Evolutionary conservation across 2,329 filamentous ascomycete genomes (phyloP).

Genomic region (Byssoonygena ceratinophila): DNA sequence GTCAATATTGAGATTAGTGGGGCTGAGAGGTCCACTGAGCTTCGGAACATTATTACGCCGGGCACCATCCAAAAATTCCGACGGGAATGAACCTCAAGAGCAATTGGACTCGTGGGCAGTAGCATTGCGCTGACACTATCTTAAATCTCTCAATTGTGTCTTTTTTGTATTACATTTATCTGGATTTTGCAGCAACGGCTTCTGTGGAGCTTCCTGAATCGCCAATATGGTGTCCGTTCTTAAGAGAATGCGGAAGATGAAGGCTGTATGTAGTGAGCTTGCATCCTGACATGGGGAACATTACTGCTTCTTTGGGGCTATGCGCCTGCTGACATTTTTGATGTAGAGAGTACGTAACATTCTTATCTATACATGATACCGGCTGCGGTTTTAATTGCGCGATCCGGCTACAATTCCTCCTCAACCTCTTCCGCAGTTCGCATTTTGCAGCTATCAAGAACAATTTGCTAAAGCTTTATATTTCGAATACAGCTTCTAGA

Average conservation of each 20-base stretch:
- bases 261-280: constrained; percentile 47
- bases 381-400: not conserved
- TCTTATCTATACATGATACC: constrained; percentile 3
- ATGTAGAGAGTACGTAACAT: constrained; percentile 7
- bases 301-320: constrained; percentile 13
- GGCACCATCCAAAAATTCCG: constrained; percentile 10
- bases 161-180: not conserved
- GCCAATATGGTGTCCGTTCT: constrained; percentile 39
- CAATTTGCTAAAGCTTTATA: not conserved
- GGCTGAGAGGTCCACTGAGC: no score
- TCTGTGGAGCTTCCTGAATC: constrained; percentile 1
- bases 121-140: not conserved
- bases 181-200: constrained; percentile 3
- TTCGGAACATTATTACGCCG: constrained; percentile 3
- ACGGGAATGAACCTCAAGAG: not conserved
- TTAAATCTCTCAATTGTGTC: not conserved
- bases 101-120: not conserved
- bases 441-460: not conserved
- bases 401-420: not conserved
- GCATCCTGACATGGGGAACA: constrained; percentile 2
- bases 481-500: constrained; percentile 14
- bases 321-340: not conserved
- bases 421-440: not conserved
- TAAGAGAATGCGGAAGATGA: constrained; percentile 64
- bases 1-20: not conserved